A percentile compares a stretch with the other conserved stretches of the same genome.
Evolutionary conservation across 139 green algal species (phyloP).

Genomic region (Micromonas pusilla): DNA sequence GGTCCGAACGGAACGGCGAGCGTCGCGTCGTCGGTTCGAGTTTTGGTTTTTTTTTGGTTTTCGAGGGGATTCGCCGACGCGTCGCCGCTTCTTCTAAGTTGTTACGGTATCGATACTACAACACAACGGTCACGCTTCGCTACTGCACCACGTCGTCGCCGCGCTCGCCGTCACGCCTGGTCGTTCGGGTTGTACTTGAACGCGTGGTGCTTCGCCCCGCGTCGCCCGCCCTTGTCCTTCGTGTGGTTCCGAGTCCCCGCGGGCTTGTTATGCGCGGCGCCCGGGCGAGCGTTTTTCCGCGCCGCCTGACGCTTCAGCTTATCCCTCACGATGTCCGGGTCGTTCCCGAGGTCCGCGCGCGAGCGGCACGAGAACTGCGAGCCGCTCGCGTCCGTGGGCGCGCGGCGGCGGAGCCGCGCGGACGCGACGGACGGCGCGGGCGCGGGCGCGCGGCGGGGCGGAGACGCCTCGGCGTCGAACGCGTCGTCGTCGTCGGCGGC

Average conservation of each 20-base stretch:
- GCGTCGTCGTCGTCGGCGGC: constrained; percentile 1
- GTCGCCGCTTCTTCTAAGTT: too few relatives aligned
- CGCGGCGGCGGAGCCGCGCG: too few relatives aligned
- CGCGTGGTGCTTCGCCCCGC: background rate
- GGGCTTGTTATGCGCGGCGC: too few relatives aligned
- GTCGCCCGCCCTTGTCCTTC: background rate
- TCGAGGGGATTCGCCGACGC: too few relatives aligned
- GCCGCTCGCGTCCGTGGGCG: background rate
- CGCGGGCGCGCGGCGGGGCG: background rate
- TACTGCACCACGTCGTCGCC: too few relatives aligned
- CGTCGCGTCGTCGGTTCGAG: too few relatives aligned
- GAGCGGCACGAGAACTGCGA: background rate
- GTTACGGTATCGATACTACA: too few relatives aligned
- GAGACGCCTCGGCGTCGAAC: background rate
- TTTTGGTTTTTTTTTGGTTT: too few relatives aligned
- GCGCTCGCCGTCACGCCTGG: background rate
- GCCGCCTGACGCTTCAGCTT: background rate
- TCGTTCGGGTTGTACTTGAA: background rate
- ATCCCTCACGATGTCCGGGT: background rate
- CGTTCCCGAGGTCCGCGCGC: background rate
- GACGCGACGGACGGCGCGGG: background rate
- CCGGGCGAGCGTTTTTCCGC: background rate
- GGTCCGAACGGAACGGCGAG: too few relatives aligned
- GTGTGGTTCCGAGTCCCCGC: background rate
- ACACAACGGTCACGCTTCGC: too few relatives aligned